Base-by-base conservation (phyloP, 495 filamentous ascomycete species). In the Neurospora sp. region DNA sequence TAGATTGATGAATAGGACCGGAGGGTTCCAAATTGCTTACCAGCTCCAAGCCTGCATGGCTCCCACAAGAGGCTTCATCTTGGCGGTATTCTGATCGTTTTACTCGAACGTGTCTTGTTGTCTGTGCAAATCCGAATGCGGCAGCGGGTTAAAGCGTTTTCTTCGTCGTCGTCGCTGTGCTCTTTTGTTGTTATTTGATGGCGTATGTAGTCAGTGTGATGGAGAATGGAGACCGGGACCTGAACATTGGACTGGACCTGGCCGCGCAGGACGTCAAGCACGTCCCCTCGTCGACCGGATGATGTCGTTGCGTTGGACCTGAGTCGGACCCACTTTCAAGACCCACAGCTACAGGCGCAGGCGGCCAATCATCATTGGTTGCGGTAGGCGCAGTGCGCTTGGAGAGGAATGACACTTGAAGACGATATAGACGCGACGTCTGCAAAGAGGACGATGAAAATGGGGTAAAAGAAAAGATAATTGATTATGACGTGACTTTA, bases 11-110 rank as follows among this genome's bases (percentile, higher is more conserved):
- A n/a, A 38, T 48, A 39, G 70, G 69, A 69, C 45, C n/a, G n/a
- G n/a, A n/a, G n/a, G 43, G 45, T 5, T 43, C 42, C 42, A n/a
- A 3, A 9, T 10, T 62, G 71, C 81, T 73, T 85, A 97, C 94
- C 94, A 97, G 84, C 90, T 93, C 93, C 94, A 97, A 80, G 94
- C 94, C 85, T 96, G 94, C 86, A 96, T 85, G 72, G 92, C 89
- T 76, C 92, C 91, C 69, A 97, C 92, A 79, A 97, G 84, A 71
- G 94, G 94, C 90, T 97, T 97, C 93, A 97, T 97, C 76, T 76
- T 91, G 87, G 82, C 74, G 76, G 43, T 28, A 37, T 45, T 24
- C 10, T 21, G 4, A 69, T 31, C 5, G 17, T 8, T 19, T 40
- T 2, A 3, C 7, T 17, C 59, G 10, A 24, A 38, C 9, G 1